A percentile compares a stretch with the other conserved stretches of the same genome.
These are phyloP conservation scores for Cajanus cajan DNA, from an alignment of 306 rosid genomes.

Conservation along the genomic window DNA sequence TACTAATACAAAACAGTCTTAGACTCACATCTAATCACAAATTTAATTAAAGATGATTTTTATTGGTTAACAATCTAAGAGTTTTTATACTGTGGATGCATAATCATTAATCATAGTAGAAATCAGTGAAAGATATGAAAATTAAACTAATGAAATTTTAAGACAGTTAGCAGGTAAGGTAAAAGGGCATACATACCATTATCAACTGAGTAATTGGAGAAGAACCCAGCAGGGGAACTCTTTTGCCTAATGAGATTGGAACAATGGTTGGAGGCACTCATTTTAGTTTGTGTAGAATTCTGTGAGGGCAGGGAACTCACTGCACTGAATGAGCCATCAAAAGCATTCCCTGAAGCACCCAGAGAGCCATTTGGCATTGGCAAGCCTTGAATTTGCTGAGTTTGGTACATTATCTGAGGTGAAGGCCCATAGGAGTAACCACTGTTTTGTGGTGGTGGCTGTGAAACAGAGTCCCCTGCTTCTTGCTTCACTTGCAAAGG, in stretches of 20 bases:
- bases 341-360: slow-evolving; percentile 19
- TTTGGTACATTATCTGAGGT: slow-evolving; percentile 42
- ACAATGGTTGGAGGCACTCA: slow-evolving; percentile 35
- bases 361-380: slow-evolving; percentile 13
- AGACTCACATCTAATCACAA: too few species aligned
- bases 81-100: too few species aligned
- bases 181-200: slow-evolving; percentile 45
- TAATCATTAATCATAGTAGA: too few species aligned
- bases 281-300: slow-evolving; percentile 38
- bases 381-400: slow-evolving; percentile 42
- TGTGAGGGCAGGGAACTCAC: slow-evolving; percentile 32
- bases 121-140: too few species aligned
- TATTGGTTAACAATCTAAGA: too few species aligned
- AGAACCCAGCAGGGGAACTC: slow-evolving; percentile 73
- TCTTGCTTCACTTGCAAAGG: slow-evolving; percentile 51
- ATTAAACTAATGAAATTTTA: not conserved
- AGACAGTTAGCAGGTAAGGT: not conserved
- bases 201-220: slow-evolving; percentile 44
- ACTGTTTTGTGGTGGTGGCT: slow-evolving; percentile 25
- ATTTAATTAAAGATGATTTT: too few species aligned
- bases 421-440: slow-evolving; percentile 40
- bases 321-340: slow-evolving; percentile 41
- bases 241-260: slow-evolving; percentile 60
- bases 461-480: slow-evolving; percentile 40
- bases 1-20: too few species aligned